Evolutionary conservation across 2,329 filamentous ascomycete species (phyloP).

Genomic region (Penicillium freii): DNA sequence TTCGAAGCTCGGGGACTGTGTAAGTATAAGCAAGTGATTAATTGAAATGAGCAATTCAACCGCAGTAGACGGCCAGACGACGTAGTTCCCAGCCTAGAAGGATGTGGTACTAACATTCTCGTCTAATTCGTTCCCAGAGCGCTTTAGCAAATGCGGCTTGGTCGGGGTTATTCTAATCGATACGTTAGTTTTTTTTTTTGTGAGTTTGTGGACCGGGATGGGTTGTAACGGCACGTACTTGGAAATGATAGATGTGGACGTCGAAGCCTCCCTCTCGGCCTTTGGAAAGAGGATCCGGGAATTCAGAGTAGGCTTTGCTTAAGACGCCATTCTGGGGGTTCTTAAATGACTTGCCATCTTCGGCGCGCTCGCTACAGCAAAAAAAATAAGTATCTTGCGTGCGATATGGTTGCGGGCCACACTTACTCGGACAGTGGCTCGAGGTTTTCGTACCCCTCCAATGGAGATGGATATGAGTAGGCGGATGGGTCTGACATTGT

Average conservation of each 20-base stretch:
- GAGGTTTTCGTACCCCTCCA: slow-evolving; percentile 51
- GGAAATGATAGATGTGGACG: slow-evolving; percentile 80
- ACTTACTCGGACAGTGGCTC: slow-evolving; percentile 48
- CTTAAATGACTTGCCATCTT: slow-evolving; percentile 73
- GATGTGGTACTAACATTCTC: slow-evolving; percentile 62
- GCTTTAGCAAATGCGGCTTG: slow-evolving; percentile 68
- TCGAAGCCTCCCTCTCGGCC: slow-evolving; percentile 73
- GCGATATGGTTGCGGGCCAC: neutral
- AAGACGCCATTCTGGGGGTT: slow-evolving; percentile 62
- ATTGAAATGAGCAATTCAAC: neutral
- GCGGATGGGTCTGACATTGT: slow-evolving; percentile 52
- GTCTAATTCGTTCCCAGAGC: slow-evolving; percentile 73
- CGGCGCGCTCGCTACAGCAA: slow-evolving; percentile 53
- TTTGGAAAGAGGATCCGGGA: slow-evolving; percentile 66
- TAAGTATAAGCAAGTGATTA: neutral
- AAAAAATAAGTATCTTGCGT: neutral
- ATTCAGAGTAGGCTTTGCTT: slow-evolving; percentile 69
- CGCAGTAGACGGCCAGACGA: neutral
- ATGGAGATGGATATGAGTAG: slow-evolving; percentile 56
- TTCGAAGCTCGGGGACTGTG: slow-evolving; percentile 76
- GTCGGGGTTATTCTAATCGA: slow-evolving; percentile 52
- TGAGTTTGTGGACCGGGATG: neutral
- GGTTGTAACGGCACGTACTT: slow-evolving; percentile 33
- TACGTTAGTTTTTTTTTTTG: neutral
- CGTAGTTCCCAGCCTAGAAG: neutral